A percentile compares a stretch with the other conserved stretches of the same genome.
Evolutionary conservation across 345 rosid species (phyloP).

Genomic region (Lagerstroemia speciosa): DNA sequence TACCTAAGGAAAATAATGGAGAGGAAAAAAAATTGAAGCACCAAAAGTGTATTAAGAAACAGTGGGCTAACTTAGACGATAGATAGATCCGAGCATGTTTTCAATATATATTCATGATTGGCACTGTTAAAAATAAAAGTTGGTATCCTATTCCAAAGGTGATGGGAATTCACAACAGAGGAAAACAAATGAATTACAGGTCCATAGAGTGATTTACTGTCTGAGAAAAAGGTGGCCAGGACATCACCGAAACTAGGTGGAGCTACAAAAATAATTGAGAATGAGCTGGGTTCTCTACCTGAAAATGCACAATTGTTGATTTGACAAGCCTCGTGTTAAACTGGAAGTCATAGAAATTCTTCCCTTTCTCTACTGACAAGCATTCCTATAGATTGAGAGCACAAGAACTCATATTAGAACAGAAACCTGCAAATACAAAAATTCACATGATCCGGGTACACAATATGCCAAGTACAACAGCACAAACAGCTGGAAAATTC

Average conservation of each 20-base stretch:
- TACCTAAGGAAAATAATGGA: no score
- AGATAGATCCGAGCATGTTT: no score
- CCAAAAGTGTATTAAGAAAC: no score
- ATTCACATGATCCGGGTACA: background rate
- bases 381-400: conserved; percentile 42
- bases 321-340: conserved; percentile 84
- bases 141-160: background rate
- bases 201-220: background rate
- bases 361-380: conserved; percentile 63
- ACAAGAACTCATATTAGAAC: background rate
- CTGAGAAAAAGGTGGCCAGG: background rate
- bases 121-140: background rate
- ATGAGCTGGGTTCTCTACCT: conserved; percentile 37
- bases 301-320: conserved; percentile 82
- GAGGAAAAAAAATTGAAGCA: no score
- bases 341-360: conserved; percentile 64
- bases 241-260: background rate
- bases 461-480: background rate
- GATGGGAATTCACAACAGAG: background rate
- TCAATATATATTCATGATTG: no score
- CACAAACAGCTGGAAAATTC: background rate
- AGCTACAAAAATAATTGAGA: no score
- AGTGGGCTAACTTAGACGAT: no score
- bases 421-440: background rate
- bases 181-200: background rate